Conservation (phyloP, 2,329 filamentous ascomycete genomes). For the Colletotrichum sp. region DNA sequence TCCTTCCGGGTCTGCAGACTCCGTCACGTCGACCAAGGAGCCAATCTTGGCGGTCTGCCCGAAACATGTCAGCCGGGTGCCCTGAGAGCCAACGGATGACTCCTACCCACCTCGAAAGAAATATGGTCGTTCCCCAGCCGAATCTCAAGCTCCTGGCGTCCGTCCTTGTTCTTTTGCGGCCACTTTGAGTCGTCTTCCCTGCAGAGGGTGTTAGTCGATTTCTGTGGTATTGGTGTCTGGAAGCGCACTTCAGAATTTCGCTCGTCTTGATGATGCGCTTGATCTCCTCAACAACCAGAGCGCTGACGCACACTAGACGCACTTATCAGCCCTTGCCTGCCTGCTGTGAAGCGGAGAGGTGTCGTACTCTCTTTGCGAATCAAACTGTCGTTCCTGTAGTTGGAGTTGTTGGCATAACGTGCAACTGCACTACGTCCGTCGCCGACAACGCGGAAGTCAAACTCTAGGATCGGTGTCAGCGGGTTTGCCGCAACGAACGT, state of each 20-base stretch:
- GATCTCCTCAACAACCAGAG: conserved; percentile 89
- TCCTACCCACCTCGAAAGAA: conserved; percentile 81
- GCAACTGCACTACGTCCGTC: conserved; percentile 94
- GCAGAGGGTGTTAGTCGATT: conserved; percentile 5
- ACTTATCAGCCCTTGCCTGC: neutral
- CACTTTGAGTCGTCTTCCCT: conserved; percentile 98
- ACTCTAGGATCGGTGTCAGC: conserved; percentile 65
- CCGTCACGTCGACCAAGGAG: conserved; percentile 93
- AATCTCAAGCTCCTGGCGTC: conserved; percentile 95
- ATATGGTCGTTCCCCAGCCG: conserved; percentile 94
- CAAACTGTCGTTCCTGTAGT: conserved; percentile 97
- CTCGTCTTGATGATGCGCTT: conserved; percentile 96
- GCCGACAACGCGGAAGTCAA: conserved; percentile 91
- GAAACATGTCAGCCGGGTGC: conserved; percentile 20
- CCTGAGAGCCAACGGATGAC: neutral
- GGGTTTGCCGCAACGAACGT: neutral
- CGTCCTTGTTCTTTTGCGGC: conserved; percentile 99
- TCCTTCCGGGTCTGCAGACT: conserved; percentile 94
- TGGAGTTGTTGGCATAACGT: conserved; percentile 98
- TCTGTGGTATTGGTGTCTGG: conserved; percentile 27
- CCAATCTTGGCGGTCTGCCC: conserved; percentile 94
- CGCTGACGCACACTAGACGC: conserved; percentile 88
- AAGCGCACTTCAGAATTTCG: conserved; percentile 89
- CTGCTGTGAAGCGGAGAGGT: neutral
- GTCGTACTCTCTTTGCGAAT: conserved; percentile 98